Percentiles rank a stretch among this genome's conserved stretches.
Evolutionary conservation across 805 yeast species (phyloP).

Genomic region (Metschnikowia arizonensis): DNA sequence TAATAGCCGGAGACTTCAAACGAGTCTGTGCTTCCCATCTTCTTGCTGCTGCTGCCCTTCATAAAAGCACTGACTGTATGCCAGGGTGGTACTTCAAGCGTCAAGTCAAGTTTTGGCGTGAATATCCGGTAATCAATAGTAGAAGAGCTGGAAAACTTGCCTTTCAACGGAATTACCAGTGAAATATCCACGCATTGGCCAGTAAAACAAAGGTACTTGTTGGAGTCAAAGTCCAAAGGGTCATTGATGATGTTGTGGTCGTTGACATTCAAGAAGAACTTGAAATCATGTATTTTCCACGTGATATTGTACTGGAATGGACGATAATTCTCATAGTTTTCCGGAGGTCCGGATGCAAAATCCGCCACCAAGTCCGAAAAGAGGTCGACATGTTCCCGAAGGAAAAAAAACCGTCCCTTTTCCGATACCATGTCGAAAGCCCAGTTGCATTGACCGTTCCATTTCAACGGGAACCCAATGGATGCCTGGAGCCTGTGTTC

Average conservation of each 20-base stretch:
- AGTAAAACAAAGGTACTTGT: slow-evolving; percentile 68
- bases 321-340: slow-evolving; percentile 70
- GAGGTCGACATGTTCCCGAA: slow-evolving; percentile 78
- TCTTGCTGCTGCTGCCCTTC: slow-evolving; percentile 45
- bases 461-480: slow-evolving; percentile 67
- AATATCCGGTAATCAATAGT: slow-evolving; percentile 46
- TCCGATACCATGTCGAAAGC: slow-evolving; percentile 48
- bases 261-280: slow-evolving; percentile 72
- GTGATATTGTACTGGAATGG: slow-evolving; percentile 61
- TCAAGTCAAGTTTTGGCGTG: slow-evolving; percentile 59
- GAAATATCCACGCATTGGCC: slow-evolving; percentile 53
- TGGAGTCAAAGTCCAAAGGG: slow-evolving; percentile 79
- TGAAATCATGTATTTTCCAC: slow-evolving; percentile 57
- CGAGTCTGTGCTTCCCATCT: slow-evolving; percentile 64
- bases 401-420: slow-evolving; percentile 55
- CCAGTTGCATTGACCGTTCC: slow-evolving; percentile 84
- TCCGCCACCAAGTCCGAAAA: slow-evolving; percentile 71
- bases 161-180: slow-evolving; percentile 55
- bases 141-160: slow-evolving; percentile 48
- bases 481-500: slow-evolving; percentile 52
- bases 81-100: slow-evolving; percentile 85
- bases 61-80: slow-evolving; percentile 76
- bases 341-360: slow-evolving; percentile 66
- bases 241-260: slow-evolving; percentile 85
- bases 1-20: slow-evolving; percentile 64